Percentiles rank a stretch among this genome's conserved stretches.
These are phyloP conservation scores for Fusarium pseudonygamai DNA, from an alignment of 2,329 filamentous ascomycete genomes.

Conservation along the genomic window DNA sequence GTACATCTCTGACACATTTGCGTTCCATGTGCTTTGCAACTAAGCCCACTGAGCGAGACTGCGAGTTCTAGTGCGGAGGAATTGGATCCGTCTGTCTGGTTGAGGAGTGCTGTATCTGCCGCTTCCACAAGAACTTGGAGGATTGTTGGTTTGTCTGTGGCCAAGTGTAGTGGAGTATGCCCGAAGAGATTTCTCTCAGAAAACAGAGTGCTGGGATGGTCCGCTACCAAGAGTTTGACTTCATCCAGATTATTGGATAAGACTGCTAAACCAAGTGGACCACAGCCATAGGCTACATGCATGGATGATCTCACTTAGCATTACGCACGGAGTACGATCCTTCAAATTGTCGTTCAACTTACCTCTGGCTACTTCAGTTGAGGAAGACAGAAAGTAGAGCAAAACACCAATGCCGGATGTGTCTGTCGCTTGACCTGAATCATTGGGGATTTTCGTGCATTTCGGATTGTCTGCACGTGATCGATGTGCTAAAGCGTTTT, in stretches of 20 bases:
- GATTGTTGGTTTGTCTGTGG: neutral
- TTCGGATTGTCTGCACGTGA: too few relatives aligned
- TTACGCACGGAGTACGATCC: accelerated
- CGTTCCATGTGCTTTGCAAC: accelerated
- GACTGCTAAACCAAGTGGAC: accelerated
- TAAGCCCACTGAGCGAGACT: neutral
- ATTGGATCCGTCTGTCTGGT: too few relatives aligned
- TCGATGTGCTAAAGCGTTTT: too few relatives aligned
- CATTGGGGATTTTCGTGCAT: too few relatives aligned
- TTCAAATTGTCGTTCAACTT: accelerated
- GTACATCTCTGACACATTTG: neutral
- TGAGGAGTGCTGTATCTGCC: accelerated
- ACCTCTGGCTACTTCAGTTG: neutral
- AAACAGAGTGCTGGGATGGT: neutral
- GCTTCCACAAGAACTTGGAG: neutral
- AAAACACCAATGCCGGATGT: too few relatives aligned
- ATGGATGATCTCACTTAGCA: neutral
- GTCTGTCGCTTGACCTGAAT: too few relatives aligned
- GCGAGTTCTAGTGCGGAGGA: too few relatives aligned
- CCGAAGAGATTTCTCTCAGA: neutral
- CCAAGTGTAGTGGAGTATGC: neutral
- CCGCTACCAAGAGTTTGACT: accelerated
- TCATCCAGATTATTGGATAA: neutral
- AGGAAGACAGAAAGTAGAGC: neutral
- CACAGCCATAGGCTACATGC: accelerated